phyloP scores from a whole-genome alignment of 2,329 filamentous ascomycete species.

The Diplodia intermedia region DNA sequence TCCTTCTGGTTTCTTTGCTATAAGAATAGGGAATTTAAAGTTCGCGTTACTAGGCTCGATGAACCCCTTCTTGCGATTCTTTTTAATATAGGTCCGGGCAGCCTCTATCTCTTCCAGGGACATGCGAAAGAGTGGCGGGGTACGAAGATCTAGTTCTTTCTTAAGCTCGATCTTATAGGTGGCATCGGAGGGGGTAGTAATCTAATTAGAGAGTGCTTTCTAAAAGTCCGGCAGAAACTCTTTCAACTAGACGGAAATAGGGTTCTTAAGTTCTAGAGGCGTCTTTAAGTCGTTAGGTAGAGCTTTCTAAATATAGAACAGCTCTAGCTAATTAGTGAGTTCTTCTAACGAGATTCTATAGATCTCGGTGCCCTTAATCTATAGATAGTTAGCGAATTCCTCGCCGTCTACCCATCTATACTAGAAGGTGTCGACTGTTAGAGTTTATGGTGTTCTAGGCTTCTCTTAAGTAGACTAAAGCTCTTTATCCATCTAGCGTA shows the following conservation, averaged over 20 bases:
- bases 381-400: not conserved
- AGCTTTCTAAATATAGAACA: not conserved
- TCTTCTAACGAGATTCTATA: not conserved
- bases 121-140: not conserved
- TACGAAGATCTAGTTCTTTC: not conserved
- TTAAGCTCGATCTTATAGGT: not conserved
- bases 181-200: not conserved
- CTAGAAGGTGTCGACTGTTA: not conserved
- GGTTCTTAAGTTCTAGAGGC: too few species aligned
- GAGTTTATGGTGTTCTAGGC: too few species aligned
- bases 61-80: not conserved
- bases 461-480: too few species aligned
- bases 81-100: not conserved
- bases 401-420: not conserved
- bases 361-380: not conserved
- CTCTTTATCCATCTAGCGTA: too few species aligned
- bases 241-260: not conserved
- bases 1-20: not conserved
- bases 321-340: not conserved
- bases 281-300: not conserved
- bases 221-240: not conserved
- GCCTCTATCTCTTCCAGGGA: constrained; percentile 1
- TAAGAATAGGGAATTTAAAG: not conserved
- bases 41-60: not conserved
- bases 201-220: not conserved